Percentiles rank a stretch among this genome's conserved stretches.
Conservation (phyloP, 2,329 filamentous ascomycete genomes). For the Tolypocladium nubicola region DNA sequence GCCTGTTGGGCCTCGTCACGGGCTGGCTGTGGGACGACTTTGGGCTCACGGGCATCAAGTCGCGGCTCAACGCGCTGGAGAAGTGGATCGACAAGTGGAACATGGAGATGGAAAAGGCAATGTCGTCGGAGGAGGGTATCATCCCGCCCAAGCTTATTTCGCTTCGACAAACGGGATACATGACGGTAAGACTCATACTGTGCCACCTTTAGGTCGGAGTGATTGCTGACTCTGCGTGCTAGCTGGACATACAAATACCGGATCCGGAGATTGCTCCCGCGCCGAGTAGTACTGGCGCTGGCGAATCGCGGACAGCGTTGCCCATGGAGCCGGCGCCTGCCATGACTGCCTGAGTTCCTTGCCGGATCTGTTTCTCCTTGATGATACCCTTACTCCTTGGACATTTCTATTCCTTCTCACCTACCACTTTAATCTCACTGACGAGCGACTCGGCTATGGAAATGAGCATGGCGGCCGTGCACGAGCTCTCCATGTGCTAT, state of each 20-base stretch:
- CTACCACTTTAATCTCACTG: neutral
- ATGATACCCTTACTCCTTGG: constrained; percentile 1
- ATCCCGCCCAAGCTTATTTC: constrained; percentile 63
- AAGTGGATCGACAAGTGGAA: constrained; percentile 85
- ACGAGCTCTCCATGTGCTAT: neutral
- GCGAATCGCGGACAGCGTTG: constrained; percentile 22
- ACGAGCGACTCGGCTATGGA: neutral
- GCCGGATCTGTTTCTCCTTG: neutral
- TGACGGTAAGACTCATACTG: constrained; percentile 50
- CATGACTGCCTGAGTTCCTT: constrained; percentile 10
- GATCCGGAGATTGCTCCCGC: constrained; percentile 60
- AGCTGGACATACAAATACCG: constrained; percentile 74
- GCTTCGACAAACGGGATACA: constrained; percentile 74
- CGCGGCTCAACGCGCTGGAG: constrained; percentile 60
- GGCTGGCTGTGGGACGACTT: constrained; percentile 94
- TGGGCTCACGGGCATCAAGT: constrained; percentile 67
- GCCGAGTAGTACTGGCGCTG: constrained; percentile 30
- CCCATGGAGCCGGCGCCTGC: constrained; percentile 20
- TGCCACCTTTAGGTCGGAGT: too few relatives aligned
- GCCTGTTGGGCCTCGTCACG: constrained; percentile 67
- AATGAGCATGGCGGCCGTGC: neutral
- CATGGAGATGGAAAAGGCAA: constrained; percentile 48
- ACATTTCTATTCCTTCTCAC: neutral
- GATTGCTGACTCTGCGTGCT: constrained; percentile 6
- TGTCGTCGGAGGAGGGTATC: constrained; percentile 37